A percentile compares a stretch with the other conserved stretches of the same genome.
These are phyloP conservation scores for Teunomyces funiuensis DNA, from an alignment of 805 yeast species.

Conservation along the genomic window DNA sequence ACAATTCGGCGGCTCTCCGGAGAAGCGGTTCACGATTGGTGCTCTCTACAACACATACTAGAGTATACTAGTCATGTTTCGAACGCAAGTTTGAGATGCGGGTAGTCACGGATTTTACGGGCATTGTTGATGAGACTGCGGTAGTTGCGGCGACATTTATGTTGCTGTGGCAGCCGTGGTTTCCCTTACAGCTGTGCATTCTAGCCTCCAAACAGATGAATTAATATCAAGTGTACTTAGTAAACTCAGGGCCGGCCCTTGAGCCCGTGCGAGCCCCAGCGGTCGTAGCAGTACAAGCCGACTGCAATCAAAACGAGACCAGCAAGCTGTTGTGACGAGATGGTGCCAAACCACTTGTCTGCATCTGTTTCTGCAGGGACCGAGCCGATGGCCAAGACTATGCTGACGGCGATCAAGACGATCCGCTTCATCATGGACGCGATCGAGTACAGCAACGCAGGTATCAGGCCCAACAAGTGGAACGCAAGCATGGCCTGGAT, in stretches of 20 bases:
- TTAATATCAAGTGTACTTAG: not conserved
- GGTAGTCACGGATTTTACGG: slow-evolving; percentile 45
- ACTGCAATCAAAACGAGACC: slow-evolving; percentile 53
- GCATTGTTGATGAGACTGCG: slow-evolving; percentile 27
- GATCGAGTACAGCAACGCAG: slow-evolving; percentile 82
- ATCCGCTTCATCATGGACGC: slow-evolving; percentile 88
- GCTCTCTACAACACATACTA: slow-evolving; percentile 54
- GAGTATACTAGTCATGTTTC: slow-evolving; percentile 38
- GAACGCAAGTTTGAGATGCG: slow-evolving; percentile 12
- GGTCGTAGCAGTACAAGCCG: slow-evolving; percentile 64
- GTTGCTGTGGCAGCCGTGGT: not conserved
- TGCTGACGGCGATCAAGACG: slow-evolving; percentile 77
- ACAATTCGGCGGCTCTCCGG: slow-evolving; percentile 23
- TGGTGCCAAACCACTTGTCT: slow-evolving; percentile 27
- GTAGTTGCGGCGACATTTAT: not conserved
- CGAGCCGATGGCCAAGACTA: slow-evolving; percentile 48
- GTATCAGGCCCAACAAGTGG: slow-evolving; percentile 74
- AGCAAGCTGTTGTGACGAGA: slow-evolving; percentile 44
- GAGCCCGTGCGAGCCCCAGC: slow-evolving; percentile 49
- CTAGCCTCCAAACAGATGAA: slow-evolving; percentile 43
- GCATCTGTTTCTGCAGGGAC: slow-evolving; percentile 10
- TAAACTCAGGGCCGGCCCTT: slow-evolving; percentile 9
- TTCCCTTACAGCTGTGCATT: slow-evolving; percentile 35
- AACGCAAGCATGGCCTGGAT: slow-evolving; percentile 79
- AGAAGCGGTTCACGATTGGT: slow-evolving; percentile 33